Evolutionary conservation across 2,329 filamentous ascomycete genomes (phyloP), one percentile per base, ranked within the genome.

Genomic region (Ophiosphaerella korrae): DNA sequence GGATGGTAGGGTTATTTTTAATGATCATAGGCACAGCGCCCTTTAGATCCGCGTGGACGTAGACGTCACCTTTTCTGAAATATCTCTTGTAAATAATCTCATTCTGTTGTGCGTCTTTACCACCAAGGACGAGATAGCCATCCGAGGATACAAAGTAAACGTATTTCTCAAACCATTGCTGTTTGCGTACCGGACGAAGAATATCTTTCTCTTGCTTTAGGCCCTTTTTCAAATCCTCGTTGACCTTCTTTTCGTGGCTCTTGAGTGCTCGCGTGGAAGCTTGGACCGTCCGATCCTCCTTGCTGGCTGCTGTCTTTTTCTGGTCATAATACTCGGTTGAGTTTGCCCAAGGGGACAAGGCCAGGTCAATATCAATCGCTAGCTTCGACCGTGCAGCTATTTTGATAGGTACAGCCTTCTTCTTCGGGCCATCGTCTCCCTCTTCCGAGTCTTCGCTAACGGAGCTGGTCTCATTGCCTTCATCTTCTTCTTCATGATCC

Each of bases 151-250:
- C 84, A 75, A 99, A 99, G 82, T 91, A 97, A 24, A 87, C 80
- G 65, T 96, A 99, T 74, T 99, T 99, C 67, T 99, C 94, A 62
- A 97, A 99, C 94, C 94, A 99, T 64, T 92, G 84, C 59, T 87
- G 88, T 66, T 87, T 88, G 48, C 94, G 84, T 7, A 96, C 88
- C 0, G 89, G 91, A 39, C 92, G 86, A 8, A 97, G 77, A 2
- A 95, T 79, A 16, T 91, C 88, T 72, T 96, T 97, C 74, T 97
- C 94, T 68, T 94, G 88, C 76, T 96, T 96, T 49, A 97, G 74
- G 0, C 87, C 88, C 66, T 92, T 93, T 75, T 90, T 95, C 18
- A 97, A 79, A 69, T 96, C 91, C 11, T 89, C 85, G 4, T 84
- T 81, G 18, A 97, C 92, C 75, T 96, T 97, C 66, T 89, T 87